phyloP scores from a whole-genome alignment of 805 yeast species.

The Sugiyamaella floridensis region DNA sequence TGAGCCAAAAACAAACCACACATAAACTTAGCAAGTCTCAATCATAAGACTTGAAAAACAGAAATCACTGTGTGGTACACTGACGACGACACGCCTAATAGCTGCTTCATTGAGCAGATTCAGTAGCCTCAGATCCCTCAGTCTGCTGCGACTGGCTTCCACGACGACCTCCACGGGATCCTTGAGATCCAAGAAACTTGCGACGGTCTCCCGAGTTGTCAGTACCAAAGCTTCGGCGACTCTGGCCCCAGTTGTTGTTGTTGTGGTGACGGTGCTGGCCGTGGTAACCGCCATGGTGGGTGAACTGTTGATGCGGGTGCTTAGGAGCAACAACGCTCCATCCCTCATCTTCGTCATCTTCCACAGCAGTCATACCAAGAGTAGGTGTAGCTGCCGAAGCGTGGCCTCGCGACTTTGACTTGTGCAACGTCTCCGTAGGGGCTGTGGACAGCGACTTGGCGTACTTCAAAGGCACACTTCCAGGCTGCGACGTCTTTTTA shows the following conservation, averaged over 20 bases:
- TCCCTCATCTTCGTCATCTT: neutral
- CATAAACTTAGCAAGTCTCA: too few species aligned
- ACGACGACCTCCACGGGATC: neutral
- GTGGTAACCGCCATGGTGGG: neutral
- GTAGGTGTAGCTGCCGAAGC: neutral
- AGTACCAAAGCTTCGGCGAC: slow-evolving; percentile 1
- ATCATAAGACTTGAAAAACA: too few species aligned
- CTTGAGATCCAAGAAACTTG: neutral
- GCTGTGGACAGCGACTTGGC: neutral
- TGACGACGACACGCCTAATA: too few species aligned
- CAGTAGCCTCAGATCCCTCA: neutral
- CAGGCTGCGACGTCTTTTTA: slow-evolving; percentile 1
- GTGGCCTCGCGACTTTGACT: neutral
- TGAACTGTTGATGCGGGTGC: neutral
- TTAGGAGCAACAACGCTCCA: neutral
- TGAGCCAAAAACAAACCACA: too few species aligned
- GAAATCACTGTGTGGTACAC: too few species aligned
- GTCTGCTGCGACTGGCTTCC: neutral
- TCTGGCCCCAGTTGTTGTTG: neutral
- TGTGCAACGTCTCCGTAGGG: neutral
- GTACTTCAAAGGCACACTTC: slow-evolving; percentile 2
- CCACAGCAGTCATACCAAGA: neutral
- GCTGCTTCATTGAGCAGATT: neutral
- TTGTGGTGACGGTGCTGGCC: neutral
- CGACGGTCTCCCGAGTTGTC: slow-evolving; percentile 1